Percentiles rank a stretch among this genome's conserved stretches.
Evolutionary conservation across 129 eudicot species (phyloP).

Genomic region (Pulicaria dysenterica): DNA sequence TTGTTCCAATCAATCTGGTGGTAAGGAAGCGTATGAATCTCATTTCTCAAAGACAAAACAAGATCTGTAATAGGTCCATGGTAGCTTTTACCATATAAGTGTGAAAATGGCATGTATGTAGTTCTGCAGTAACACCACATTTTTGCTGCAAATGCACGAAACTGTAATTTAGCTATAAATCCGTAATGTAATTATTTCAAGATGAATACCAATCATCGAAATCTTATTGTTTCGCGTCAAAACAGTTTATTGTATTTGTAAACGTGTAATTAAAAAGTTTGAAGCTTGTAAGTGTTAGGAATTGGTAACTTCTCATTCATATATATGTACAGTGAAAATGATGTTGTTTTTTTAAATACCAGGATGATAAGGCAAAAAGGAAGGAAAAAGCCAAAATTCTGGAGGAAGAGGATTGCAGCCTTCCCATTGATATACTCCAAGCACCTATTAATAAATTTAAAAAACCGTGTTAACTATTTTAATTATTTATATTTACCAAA

Average conservation of each 20-base stretch:
- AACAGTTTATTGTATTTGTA: too few species aligned
- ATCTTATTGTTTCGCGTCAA: too few species aligned
- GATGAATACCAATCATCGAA: neutral
- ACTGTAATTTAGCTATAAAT: neutral
- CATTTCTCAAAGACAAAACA: conserved; percentile 42
- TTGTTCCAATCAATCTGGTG: conserved; percentile 51
- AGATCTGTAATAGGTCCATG: conserved; percentile 57
- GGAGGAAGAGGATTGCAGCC: conserved; percentile 54
- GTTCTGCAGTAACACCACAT: conserved; percentile 64
- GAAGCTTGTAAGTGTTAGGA: too few species aligned
- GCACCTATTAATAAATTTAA: conserved; percentile 10
- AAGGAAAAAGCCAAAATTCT: conserved; percentile 66
- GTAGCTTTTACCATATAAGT: conserved; percentile 41
- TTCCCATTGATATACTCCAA: conserved; percentile 44
- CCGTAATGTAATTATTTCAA: neutral
- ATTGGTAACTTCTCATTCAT: too few species aligned
- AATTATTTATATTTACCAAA: too few species aligned
- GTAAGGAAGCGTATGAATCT: conserved; percentile 47
- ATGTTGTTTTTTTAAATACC: conserved; percentile 1
- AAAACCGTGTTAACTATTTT: too few species aligned
- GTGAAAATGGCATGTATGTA: conserved; percentile 60
- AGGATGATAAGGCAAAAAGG: conserved; percentile 41
- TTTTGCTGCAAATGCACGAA: conserved; percentile 38
- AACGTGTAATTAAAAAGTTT: too few species aligned
- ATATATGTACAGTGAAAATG: neutral